Evolutionary conservation across 768 basidiomycete genomes (phyloP).

Genomic region (Podaxis sp.): DNA sequence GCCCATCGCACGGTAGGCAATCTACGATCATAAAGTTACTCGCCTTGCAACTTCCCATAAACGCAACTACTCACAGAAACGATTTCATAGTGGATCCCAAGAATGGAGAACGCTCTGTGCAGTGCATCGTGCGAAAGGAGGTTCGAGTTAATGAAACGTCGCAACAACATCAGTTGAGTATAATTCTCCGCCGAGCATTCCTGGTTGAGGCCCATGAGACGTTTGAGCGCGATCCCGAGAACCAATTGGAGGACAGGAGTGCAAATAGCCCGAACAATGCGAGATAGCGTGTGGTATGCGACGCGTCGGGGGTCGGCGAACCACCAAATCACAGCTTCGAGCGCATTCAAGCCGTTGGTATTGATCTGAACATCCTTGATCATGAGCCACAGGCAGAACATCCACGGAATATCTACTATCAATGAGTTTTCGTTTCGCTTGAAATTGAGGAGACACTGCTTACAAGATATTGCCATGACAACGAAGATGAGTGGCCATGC

Average conservation of each 20-base stretch:
- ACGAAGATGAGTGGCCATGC: constrained; percentile 39
- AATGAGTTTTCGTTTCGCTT: not conserved
- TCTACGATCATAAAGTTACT: constrained; percentile 20
- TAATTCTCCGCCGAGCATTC: constrained; percentile 25
- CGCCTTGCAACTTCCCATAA: not conserved
- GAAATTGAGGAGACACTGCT: constrained; percentile 11
- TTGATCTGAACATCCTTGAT: constrained; percentile 30
- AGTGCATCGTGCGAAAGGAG: constrained; percentile 37
- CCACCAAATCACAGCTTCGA: constrained; percentile 44
- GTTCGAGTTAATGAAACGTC: constrained; percentile 37
- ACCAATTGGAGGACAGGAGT: constrained; percentile 38
- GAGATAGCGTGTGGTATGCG: constrained; percentile 38
- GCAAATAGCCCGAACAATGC: constrained; percentile 36
- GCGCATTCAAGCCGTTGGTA: constrained; percentile 27
- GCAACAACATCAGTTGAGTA: constrained; percentile 31
- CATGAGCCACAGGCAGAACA: constrained; percentile 39
- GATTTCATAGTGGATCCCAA: constrained; percentile 46
- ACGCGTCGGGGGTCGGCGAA: constrained; percentile 41
- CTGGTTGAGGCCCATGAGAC: constrained; percentile 38
- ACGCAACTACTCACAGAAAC: constrained; percentile 35
- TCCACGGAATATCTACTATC: constrained; percentile 41
- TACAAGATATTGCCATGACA: constrained; percentile 36
- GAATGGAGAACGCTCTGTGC: constrained; percentile 38
- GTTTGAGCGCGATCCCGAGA: constrained; percentile 41
- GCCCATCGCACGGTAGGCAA: constrained; percentile 47